Base-by-base conservation (phyloP, 345 rosid genomes). In the Rhodamnia rubescens region DNA sequence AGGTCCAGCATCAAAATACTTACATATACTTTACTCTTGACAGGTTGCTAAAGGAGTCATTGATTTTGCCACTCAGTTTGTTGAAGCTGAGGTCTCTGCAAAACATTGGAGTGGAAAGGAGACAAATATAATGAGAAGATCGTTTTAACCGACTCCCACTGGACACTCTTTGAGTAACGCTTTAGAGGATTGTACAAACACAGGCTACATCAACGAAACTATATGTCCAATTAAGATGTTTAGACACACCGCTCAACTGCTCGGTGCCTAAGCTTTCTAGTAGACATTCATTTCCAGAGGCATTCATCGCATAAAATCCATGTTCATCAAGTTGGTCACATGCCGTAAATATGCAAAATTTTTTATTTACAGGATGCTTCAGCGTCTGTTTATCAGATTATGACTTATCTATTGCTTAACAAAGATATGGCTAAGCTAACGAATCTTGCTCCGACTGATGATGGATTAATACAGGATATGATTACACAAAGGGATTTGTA, bases 41-140 rank as follows among this genome's bases (percentile, higher is more conserved):
- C 21, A 86, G 85, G 82, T 44, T 50, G 12, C 15, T 16, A 50
- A 11, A 86, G 85, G 78, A 40, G 69, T 2, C 8, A 13, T 91
- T 91, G 78, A 90, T 87, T 56, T 13, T 42, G 44, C 92, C 93
- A 74, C 69, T 90, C 36, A 92, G 57, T 84, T 88, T 88, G 87
- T 92, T 92, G 85, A 90, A 90, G 88, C 92, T 90, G 84, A 92
- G 88, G 74, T 92, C 93, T 84, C 93, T 92, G 88, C 81, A 69
- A 52, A 61, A 59, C 13, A 59, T 42, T 81, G 42, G 0, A 74
- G 11, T 8, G 59, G 50, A 56, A 84, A 44, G 15, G 75, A 57
- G 40, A 64, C 1, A 11, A n/a, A 40, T 15, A 82, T 49, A n/a
- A 27, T 82, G 12, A n/a, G 36, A 3, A 51, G 55, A 53, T 53